A percentile compares a stretch with the other conserved stretches of the same genome.
phyloP scores from a whole-genome alignment of 257 asterid genomes.

The Cinchona pubescens region DNA sequence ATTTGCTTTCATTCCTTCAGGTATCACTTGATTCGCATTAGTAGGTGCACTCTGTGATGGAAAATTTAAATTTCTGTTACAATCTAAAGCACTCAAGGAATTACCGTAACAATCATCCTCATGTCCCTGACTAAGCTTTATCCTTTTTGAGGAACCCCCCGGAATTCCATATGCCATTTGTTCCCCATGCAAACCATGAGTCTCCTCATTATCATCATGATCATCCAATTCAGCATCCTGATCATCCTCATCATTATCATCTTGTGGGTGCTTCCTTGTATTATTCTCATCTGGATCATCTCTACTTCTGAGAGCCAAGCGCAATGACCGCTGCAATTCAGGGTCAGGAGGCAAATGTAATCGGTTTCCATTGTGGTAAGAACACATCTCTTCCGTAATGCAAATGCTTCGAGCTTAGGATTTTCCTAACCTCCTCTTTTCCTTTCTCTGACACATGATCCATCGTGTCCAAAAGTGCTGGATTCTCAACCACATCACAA shows the following conservation, averaged over 20 bases:
- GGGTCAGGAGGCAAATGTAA: conserved; percentile 74
- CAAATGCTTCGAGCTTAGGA: conserved; percentile 74
- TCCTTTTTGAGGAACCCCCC: conserved; percentile 28
- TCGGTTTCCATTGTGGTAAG: conserved; percentile 72
- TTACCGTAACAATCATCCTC: conserved; percentile 21
- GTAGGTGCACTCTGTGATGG: conserved; percentile 20
- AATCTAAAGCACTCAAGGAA: conserved; percentile 26
- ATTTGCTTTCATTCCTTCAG: conserved; percentile 28
- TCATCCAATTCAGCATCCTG: conserved; percentile 48
- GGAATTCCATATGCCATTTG: conserved; percentile 17
- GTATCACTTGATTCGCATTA: conserved; percentile 24
- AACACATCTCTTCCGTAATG: conserved; percentile 95
- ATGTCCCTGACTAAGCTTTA: conserved; percentile 26
- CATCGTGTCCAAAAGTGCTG: conserved; percentile 57
- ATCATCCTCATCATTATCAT: conserved; percentile 57
- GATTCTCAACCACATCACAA: conserved; percentile 83
- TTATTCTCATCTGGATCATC: conserved; percentile 51
- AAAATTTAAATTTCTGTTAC: conserved; percentile 20
- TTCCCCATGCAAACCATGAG: conserved; percentile 28
- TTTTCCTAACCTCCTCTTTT: conserved; percentile 75
- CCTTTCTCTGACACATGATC: conserved; percentile 63
- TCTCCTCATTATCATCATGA: conserved; percentile 46
- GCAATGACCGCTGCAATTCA: conserved; percentile 60
- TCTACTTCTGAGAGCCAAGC: conserved; percentile 59
- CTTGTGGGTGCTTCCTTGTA: conserved; percentile 35